Base-by-base conservation (phyloP, 148 eudicot genomes). In the Drosera capensis region DNA sequence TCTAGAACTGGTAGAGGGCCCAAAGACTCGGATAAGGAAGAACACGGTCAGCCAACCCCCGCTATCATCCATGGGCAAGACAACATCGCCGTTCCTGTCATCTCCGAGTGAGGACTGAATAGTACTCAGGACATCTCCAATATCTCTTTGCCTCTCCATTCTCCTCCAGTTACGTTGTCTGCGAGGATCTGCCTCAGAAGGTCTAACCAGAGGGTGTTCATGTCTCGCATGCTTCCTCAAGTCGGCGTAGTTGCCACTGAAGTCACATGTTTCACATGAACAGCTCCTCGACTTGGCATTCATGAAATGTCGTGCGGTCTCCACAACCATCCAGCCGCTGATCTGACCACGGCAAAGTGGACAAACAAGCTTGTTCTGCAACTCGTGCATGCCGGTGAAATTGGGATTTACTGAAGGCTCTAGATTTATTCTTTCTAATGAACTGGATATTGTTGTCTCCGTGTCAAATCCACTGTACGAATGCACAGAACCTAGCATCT, bases 321-420 rank as follows among this genome's bases (percentile, higher is more conserved):
- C 82, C 16, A 77, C 81, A 5, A 90, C 83, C 15, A 57, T 62
- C 82, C 95, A 90, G 23, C 95, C 97, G 14, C 62, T 62, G 21
- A 90, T 53, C 26, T 51, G 55, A 16, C 95, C 93, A 0, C 97
- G 79, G 56, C 97, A 90, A 1, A 84, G 79, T 52, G 97, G 97
- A 60, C 97, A 90, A n/a, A 65, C 56, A 28, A 88, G 71, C 40
- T 78, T 75, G 4, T 68, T 37, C 46, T 52, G 56, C 26, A 46
- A 61, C 45, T 58, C 65, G 41, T 57, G 71, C 68, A 70, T 70
- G 45, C 62, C 57, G 14, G 67, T 25, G 6, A 67, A 52, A 39
- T 60, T 34, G 22, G 67, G 79, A 17, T 47, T 51, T 14, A 56
- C 54, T 7, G 57, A 13, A 14, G 73, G 52, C 12, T 56, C 70